phyloP scores from a whole-genome alignment of 2,329 filamentous ascomycete genomes.

The Alternaria consortialis region DNA sequence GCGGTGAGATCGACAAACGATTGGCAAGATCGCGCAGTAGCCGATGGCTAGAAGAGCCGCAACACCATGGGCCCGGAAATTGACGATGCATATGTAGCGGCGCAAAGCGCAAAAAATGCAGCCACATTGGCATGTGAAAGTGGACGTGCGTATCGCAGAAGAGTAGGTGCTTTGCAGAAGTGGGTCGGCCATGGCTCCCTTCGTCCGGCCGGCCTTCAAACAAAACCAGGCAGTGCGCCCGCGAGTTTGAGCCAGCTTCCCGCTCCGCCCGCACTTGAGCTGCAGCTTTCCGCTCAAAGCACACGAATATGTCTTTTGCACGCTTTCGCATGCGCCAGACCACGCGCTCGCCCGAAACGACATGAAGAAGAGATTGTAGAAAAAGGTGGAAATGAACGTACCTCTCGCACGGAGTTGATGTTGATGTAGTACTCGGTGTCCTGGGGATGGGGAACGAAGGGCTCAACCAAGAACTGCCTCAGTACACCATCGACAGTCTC shows the following conservation, averaged over 20 bases:
- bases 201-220: conserved; percentile 50
- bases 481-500: conserved; percentile 89
- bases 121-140: conserved; percentile 47
- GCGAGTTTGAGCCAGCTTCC: conserved; percentile 26
- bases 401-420: conserved; percentile 99
- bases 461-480: conserved; percentile 96
- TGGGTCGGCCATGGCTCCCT: conserved; percentile 51
- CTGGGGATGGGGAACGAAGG: conserved; percentile 93
- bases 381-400: conserved; percentile 66
- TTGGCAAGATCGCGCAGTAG: conserved; percentile 35
- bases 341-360: neutral
- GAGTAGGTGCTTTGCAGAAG: conserved; percentile 45
- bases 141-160: conserved; percentile 41
- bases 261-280: conserved; percentile 23
- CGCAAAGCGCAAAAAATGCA: conserved; percentile 24
- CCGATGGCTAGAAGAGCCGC: conserved; percentile 41
- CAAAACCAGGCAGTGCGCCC: conserved; percentile 47
- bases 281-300: conserved; percentile 18
- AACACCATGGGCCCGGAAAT: conserved; percentile 40
- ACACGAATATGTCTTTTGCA: conserved; percentile 24
- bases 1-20: conserved; percentile 37
- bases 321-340: conserved; percentile 7
- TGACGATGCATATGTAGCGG: conserved; percentile 23
- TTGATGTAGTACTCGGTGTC: conserved; percentile 99
- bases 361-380: conserved; percentile 12